A percentile compares a stretch with the other conserved stretches of the same genome.
Evolutionary conservation across 208 protist genomes (phyloP).

Genomic region (Vickermania ingenoplastis): DNA sequence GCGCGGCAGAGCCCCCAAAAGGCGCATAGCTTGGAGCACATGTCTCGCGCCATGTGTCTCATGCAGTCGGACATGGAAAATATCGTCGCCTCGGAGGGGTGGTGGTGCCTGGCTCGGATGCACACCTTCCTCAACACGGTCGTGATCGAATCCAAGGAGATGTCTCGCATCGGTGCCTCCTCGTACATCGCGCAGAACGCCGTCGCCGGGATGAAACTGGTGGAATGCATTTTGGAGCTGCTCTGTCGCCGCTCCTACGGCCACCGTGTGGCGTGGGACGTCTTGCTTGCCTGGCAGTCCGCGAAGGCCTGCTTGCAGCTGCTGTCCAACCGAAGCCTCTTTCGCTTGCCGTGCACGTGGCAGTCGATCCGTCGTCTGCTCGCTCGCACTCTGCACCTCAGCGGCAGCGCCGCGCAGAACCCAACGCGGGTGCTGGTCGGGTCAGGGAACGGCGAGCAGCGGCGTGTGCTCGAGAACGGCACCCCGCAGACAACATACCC

Average conservation of each 20-base stretch:
- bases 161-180: background rate
- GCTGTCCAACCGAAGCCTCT: slow-evolving; percentile 13
- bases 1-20: slow-evolving; percentile 64
- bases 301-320: slow-evolving; percentile 17
- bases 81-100: slow-evolving; percentile 54
- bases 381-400: background rate
- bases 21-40: slow-evolving; percentile 44
- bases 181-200: background rate
- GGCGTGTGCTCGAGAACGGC: background rate
- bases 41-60: slow-evolving; percentile 50
- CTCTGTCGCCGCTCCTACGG: slow-evolving; percentile 13
- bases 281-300: slow-evolving; percentile 10
- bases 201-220: background rate
- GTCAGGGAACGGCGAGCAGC: background rate
- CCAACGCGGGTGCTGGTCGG: background rate
- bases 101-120: slow-evolving; percentile 45
- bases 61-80: slow-evolving; percentile 48
- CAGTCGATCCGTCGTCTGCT: background rate
- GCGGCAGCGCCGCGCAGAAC: background rate
- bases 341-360: slow-evolving; percentile 25
- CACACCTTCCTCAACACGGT: slow-evolving; percentile 43
- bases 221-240: slow-evolving; percentile 24
- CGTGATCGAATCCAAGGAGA: slow-evolving; percentile 21
- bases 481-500: background rate
- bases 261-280: slow-evolving; percentile 18